Evolutionary conservation across 1,139 yeast genomes (phyloP).

Genomic region (Saccharomycopsis hybrid): DNA sequence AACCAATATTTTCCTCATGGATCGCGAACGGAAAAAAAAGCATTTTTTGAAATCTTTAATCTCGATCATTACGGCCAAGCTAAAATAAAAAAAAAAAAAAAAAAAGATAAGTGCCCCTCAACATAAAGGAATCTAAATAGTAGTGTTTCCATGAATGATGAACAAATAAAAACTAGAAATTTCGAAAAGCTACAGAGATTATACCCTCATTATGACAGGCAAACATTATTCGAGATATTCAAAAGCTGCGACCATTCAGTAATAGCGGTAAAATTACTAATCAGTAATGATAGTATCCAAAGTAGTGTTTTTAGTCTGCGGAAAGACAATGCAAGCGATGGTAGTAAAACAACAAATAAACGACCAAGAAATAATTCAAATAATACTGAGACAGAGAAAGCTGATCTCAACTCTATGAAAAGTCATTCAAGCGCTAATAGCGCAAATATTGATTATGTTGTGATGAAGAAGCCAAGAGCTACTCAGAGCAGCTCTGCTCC

Average conservation of each 20-base stretch:
- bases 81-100: too few relatives aligned
- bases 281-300: neutral
- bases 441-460: neutral
- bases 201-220: slow-evolving; percentile 3
- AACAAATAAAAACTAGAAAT: too few relatives aligned
- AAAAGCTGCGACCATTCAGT: neutral
- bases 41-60: too few relatives aligned
- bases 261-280: neutral
- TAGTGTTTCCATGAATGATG: too few relatives aligned
- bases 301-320: neutral
- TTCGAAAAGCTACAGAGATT: slow-evolving; percentile 1
- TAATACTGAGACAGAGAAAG: too few relatives aligned
- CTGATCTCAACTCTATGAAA: too few relatives aligned
- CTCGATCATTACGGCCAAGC: too few relatives aligned
- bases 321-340: neutral
- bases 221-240: slow-evolving; percentile 3
- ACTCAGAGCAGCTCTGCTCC: neutral
- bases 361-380: neutral
- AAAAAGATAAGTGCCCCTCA: too few relatives aligned
- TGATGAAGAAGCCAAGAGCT: neutral
- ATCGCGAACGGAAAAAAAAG: too few relatives aligned
- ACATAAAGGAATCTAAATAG: too few relatives aligned
- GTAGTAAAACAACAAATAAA: neutral
- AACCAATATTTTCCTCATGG: too few relatives aligned
- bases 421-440: neutral